Percentiles rank a stretch among this genome's conserved stretches.
phyloP scores from a whole-genome alignment of 2,329 filamentous ascomycete species.

The Alternaria arbusti region DNA sequence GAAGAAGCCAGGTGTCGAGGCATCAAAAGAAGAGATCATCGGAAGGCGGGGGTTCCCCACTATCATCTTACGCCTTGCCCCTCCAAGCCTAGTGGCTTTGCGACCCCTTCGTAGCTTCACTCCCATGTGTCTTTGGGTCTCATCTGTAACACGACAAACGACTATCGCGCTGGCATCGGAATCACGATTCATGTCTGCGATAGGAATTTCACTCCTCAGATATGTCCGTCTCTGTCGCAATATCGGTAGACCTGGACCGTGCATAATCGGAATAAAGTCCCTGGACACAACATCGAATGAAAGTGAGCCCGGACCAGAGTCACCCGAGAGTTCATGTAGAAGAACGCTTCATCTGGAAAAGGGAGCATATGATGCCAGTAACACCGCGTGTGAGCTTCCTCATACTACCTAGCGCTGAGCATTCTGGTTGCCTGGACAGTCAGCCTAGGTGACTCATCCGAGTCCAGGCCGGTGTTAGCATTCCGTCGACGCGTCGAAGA shows the following conservation, averaged over 20 bases:
- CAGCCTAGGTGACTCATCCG: conserved; percentile 1
- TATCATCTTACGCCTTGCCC: not conserved
- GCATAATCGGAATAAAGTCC: not conserved
- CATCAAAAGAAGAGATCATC: not conserved
- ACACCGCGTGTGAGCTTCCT: not conserved
- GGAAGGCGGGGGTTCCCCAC: not conserved
- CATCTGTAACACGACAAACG: not conserved
- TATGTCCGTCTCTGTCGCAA: not conserved
- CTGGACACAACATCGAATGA: not conserved
- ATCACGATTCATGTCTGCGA: not conserved
- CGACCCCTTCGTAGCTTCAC: not conserved
- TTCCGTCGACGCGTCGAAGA: not conserved
- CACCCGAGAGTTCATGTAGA: not conserved
- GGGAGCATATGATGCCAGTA: not conserved
- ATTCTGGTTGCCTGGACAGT: not conserved
- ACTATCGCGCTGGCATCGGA: not conserved
- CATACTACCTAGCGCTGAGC: conserved; percentile 1
- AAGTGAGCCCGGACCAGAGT: not conserved
- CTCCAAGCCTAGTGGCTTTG: not conserved
- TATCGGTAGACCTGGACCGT: not conserved
- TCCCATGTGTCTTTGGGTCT: not conserved
- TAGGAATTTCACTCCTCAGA: not conserved
- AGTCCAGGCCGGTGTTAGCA: not conserved
- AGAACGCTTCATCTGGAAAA: not conserved
- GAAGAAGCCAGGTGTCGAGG: not conserved